phyloP scores from a whole-genome alignment of 192 early-diverging fungal species.

The Backusella mclennaniae region DNA sequence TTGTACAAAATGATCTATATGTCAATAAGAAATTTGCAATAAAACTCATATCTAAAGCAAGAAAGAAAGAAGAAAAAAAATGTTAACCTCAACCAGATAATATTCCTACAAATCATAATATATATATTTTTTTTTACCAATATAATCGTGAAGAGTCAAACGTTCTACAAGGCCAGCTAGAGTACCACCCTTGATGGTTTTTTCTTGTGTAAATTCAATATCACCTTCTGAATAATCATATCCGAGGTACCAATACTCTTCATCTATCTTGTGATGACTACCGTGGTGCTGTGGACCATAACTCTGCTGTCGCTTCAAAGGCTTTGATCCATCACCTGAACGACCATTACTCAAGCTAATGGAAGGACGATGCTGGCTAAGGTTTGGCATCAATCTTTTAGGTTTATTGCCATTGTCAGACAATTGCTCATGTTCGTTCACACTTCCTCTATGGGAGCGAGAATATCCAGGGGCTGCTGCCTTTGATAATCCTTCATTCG shows the following conservation, averaged over 20 bases:
- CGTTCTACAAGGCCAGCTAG: constrained; percentile 83
- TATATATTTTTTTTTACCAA: constrained; percentile 17
- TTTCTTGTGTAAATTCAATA: constrained; percentile 81
- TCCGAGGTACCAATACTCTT: constrained; percentile 77
- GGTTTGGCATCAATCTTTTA: neutral
- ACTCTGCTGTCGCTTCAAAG: constrained; percentile 17
- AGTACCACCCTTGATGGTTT: constrained; percentile 86
- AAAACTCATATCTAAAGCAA: constrained; percentile 67
- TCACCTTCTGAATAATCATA: constrained; percentile 81
- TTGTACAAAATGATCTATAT: constrained; percentile 89
- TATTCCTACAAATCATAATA: neutral
- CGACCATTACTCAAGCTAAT: neutral
- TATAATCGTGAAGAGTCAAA: constrained; percentile 81
- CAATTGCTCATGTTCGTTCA: neutral
- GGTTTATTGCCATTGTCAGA: neutral
- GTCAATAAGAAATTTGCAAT: constrained; percentile 90
- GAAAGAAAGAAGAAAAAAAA: neutral
- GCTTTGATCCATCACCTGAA: constrained; percentile 2
- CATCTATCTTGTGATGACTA: neutral
- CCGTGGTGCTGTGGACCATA: neutral
- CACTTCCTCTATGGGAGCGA: neutral
- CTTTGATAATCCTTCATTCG: constrained; percentile 1
- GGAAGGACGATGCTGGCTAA: constrained; percentile 1
- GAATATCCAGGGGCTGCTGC: neutral
- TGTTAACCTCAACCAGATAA: neutral